These are phyloP conservation scores for Raphanus sativus DNA, from an alignment of 345 rosid genomes.

Conservation along the genomic window DNA sequence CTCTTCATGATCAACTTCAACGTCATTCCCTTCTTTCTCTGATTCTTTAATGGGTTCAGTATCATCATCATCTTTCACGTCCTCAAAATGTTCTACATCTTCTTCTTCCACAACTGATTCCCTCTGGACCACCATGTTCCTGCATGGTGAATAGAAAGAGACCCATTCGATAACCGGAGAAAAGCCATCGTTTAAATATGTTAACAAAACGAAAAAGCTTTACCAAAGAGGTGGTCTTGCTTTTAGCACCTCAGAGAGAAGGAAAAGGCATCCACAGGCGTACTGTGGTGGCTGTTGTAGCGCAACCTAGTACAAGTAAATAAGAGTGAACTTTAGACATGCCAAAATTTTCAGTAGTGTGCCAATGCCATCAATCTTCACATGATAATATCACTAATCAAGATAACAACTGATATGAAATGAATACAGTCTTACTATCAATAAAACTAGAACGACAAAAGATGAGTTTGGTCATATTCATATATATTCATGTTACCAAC, in stretches of 20 bases:
- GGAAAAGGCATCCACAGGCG: constrained; percentile 95
- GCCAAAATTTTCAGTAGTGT: background rate
- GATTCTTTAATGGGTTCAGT: constrained; percentile 31
- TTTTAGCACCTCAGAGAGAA: constrained; percentile 89
- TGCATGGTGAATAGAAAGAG: constrained; percentile 34
- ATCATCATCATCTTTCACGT: constrained; percentile 68
- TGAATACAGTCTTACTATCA: constrained; percentile 7
- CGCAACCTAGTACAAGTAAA: constrained; percentile 62
- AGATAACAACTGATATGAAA: too few species aligned
- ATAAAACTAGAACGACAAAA: constrained; percentile 17
- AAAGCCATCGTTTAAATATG: background rate
- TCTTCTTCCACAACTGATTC: constrained; percentile 91
- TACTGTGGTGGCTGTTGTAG: constrained; percentile 93
- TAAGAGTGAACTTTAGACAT: constrained; percentile 17
- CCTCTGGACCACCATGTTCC: constrained; percentile 81
- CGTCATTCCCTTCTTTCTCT: constrained; percentile 41
- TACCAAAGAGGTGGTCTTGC: constrained; percentile 89
- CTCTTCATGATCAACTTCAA: constrained; percentile 22
- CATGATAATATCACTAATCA: background rate
- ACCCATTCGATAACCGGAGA: constrained; percentile 15
- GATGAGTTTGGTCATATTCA: background rate
- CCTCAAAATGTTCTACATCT: constrained; percentile 93
- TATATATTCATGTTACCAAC: constrained; percentile 39
- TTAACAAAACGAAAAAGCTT: background rate
- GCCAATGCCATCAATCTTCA: background rate